phyloP scores from a whole-genome alignment of 306 rosid genomes.

The Mucuna pruriens region DNA sequence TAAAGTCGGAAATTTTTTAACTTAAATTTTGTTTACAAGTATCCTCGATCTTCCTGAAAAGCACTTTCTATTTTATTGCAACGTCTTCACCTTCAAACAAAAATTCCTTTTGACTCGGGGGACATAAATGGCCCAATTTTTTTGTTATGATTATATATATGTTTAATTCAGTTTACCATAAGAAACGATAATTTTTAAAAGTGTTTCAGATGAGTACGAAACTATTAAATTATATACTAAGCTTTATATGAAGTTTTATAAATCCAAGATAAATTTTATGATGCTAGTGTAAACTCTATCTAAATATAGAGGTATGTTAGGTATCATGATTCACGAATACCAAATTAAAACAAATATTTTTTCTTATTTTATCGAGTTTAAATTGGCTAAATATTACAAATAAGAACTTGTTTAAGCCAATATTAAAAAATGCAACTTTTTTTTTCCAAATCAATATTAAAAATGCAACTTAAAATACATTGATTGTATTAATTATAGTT shows the following conservation, averaged over 20 bases:
- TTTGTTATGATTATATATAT: neutral
- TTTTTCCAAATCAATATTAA: no score
- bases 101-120: neutral
- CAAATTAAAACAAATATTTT: neutral
- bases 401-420: neutral
- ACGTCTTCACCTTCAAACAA: neutral
- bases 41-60: neutral
- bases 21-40: neutral
- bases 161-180: neutral
- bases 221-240: neutral
- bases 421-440: no score
- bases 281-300: no score
- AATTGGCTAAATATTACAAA: neutral
- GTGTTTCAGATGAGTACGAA: neutral
- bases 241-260: neutral
- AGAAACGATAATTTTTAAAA: neutral
- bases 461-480: no score
- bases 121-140: neutral
- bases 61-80: slow-evolving; percentile 3
- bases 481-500: no score
- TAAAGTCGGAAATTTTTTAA: neutral
- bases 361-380: no score
- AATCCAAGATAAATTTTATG: no score
- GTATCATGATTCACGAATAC: neutral
- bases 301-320: neutral